Evolutionary conservation across 768 basidiomycete genomes (phyloP).

Genomic region (Trametes cingulata): DNA sequence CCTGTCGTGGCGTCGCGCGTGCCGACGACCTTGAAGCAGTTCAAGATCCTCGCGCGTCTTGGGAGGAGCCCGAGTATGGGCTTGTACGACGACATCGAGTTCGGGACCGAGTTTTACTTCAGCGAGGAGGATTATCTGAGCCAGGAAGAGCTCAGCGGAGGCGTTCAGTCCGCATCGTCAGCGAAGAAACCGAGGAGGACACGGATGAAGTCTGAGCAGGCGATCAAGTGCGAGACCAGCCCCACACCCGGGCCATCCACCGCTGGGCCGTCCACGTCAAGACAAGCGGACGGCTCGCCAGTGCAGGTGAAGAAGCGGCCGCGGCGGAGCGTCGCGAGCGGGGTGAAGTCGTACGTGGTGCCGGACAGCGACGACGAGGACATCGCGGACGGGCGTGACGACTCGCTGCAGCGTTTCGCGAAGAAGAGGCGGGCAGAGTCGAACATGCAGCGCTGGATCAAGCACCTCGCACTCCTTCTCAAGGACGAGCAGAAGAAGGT

Average conservation of each 20-base stretch:
- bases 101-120: conserved; percentile 66
- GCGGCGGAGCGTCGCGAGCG: conserved; percentile 53
- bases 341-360: conserved; percentile 60
- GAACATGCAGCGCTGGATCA: conserved; percentile 65
- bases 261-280: conserved; percentile 19
- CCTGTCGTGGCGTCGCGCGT: conserved; percentile 39
- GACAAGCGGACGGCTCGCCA: conserved; percentile 1
- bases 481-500: conserved; percentile 76
- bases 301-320: conserved; percentile 52
- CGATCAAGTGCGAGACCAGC: conserved; percentile 35
- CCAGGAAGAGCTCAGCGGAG: conserved; percentile 28
- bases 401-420: conserved; percentile 29
- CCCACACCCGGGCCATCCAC: conserved; percentile 31
- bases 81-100: conserved; percentile 62
- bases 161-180: not conserved
- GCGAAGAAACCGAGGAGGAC: conserved; percentile 10
- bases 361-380: conserved; percentile 74
- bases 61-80: conserved; percentile 47
- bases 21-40: conserved; percentile 75
- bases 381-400: conserved; percentile 39
- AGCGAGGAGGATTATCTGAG: conserved; percentile 69
- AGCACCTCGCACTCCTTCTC: conserved; percentile 57
- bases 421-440: conserved; percentile 43
- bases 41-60: conserved; percentile 69
- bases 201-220: conserved; percentile 24